These are phyloP conservation scores for Colletotrichum lentis DNA, from an alignment of 2,329 filamentous ascomycete genomes.

Conservation along the genomic window DNA sequence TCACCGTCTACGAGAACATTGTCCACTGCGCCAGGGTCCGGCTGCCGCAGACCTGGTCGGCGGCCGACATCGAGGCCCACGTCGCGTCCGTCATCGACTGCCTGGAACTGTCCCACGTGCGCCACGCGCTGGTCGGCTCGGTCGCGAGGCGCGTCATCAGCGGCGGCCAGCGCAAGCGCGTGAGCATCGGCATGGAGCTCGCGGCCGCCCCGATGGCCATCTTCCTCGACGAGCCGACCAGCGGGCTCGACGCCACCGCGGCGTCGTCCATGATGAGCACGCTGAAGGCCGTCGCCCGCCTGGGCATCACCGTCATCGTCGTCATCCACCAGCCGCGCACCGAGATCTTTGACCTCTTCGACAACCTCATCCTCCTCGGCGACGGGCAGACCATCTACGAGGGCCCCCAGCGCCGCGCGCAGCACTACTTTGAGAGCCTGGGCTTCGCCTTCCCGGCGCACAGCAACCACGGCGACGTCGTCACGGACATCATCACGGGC, in stretches of 20 bases:
- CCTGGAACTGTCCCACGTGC: constrained; percentile 60
- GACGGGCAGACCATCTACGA: constrained; percentile 65
- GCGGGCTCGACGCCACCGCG: constrained; percentile 62
- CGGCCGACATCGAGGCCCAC: constrained; percentile 58
- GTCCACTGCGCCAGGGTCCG: constrained; percentile 65
- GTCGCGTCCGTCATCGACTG: constrained; percentile 66
- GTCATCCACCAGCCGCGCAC: constrained; percentile 68
- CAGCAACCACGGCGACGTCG: constrained; percentile 63
- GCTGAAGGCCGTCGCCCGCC: constrained; percentile 60
- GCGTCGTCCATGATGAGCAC: constrained; percentile 65
- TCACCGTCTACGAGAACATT: constrained; percentile 70
- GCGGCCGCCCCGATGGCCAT: constrained; percentile 65
- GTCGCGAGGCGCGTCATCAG: constrained; percentile 61
- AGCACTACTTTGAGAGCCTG: constrained; percentile 59
- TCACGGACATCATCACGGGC: constrained; percentile 69
- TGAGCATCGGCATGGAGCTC: constrained; percentile 67
- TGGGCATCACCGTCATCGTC: constrained; percentile 65
- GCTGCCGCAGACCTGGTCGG: constrained; percentile 60
- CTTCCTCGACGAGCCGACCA: constrained; percentile 63
- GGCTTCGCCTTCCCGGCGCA: constrained; percentile 61
- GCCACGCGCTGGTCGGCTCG: constrained; percentile 61
- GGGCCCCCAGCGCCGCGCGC: constrained; percentile 55
- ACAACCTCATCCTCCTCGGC: constrained; percentile 63
- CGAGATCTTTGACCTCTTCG: constrained; percentile 66
- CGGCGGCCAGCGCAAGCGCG: constrained; percentile 65